These are phyloP conservation scores for Tetragonia tetragonoides DNA, from an alignment of 148 eudicot species.

Conservation along the genomic window DNA sequence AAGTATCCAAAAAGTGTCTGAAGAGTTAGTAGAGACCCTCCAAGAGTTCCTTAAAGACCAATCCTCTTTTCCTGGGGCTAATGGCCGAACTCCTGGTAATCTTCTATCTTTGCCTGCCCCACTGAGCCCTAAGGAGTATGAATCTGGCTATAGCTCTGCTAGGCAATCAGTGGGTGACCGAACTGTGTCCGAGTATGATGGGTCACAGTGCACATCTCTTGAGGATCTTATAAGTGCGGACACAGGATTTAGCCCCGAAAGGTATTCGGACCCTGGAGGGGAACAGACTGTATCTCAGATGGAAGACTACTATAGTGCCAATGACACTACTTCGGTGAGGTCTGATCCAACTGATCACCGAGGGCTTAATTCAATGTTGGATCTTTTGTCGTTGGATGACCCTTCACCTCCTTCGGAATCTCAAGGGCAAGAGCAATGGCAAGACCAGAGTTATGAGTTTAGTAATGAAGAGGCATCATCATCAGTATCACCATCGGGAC, in stretches of 20 bases:
- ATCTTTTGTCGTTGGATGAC: constrained; percentile 49
- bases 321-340: constrained; percentile 44
- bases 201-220: constrained; percentile 39
- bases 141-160: constrained; percentile 4
- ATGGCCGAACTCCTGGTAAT: constrained; percentile 15
- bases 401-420: constrained; percentile 23
- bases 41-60: constrained; percentile 78
- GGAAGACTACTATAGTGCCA: constrained; percentile 28
- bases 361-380: constrained; percentile 24
- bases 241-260: constrained; percentile 47
- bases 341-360: constrained; percentile 44
- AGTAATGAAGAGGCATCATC: background rate
- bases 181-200: constrained; percentile 25
- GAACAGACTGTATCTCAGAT: constrained; percentile 18
- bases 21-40: constrained; percentile 56
- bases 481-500: constrained; percentile 6
- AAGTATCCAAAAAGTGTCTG: constrained; percentile 51
- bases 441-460: constrained; percentile 9
- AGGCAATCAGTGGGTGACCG: constrained; percentile 5
- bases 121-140: constrained; percentile 18
- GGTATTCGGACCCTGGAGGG: constrained; percentile 45
- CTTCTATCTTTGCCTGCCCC: constrained; percentile 35
- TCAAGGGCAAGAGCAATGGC: constrained; percentile 3
- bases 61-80: constrained; percentile 44
- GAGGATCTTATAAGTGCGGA: constrained; percentile 63